These are phyloP conservation scores for Chalciporus pseudorubinellus DNA, from an alignment of 768 basidiomycete genomes.

Conservation along the genomic window DNA sequence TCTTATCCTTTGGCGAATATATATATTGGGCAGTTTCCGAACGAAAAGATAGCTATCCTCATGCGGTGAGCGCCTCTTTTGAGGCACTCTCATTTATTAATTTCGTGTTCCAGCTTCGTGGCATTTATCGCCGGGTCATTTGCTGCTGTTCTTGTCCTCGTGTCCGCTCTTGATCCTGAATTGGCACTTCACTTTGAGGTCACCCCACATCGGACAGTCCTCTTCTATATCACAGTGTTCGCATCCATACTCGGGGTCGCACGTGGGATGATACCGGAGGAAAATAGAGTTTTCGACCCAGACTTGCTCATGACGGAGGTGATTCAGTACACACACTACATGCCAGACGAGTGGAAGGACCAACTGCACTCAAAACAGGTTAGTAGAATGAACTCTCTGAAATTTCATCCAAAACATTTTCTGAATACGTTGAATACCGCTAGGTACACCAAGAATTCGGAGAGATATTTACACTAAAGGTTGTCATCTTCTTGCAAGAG, in stretches of 20 bases:
- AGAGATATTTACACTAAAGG: slow-evolving; percentile 90
- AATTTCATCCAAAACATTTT: neutral
- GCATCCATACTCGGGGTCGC: slow-evolving; percentile 86
- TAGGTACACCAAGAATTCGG: slow-evolving; percentile 92
- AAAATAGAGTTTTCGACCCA: slow-evolving; percentile 91
- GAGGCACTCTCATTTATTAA: neutral
- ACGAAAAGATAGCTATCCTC: slow-evolving; percentile 84
- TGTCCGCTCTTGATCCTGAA: slow-evolving; percentile 91
- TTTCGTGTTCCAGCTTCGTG: slow-evolving; percentile 62
- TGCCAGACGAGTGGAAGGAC: slow-evolving; percentile 91
- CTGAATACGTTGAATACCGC: neutral
- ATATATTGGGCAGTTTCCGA: slow-evolving; percentile 98
- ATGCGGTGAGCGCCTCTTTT: slow-evolving; percentile 64
- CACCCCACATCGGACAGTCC: slow-evolving; percentile 85
- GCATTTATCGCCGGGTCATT: slow-evolving; percentile 97
- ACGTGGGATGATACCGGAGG: slow-evolving; percentile 93
- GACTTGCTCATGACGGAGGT: slow-evolving; percentile 91
- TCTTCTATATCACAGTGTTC: slow-evolving; percentile 91
- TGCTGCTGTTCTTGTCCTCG: slow-evolving; percentile 89
- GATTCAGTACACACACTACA: slow-evolving; percentile 91
- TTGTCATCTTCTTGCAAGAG: slow-evolving; percentile 84
- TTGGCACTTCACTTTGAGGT: slow-evolving; percentile 93
- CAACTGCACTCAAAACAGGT: slow-evolving; percentile 88
- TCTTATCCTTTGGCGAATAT: slow-evolving; percentile 88
- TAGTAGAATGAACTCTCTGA: slow-evolving; percentile 3